Percentiles rank a stretch among this genome's conserved stretches.
Evolutionary conservation across 1,284 basidiomycete genomes (phyloP).

Genomic region (Paramarasmius palmivorus): DNA sequence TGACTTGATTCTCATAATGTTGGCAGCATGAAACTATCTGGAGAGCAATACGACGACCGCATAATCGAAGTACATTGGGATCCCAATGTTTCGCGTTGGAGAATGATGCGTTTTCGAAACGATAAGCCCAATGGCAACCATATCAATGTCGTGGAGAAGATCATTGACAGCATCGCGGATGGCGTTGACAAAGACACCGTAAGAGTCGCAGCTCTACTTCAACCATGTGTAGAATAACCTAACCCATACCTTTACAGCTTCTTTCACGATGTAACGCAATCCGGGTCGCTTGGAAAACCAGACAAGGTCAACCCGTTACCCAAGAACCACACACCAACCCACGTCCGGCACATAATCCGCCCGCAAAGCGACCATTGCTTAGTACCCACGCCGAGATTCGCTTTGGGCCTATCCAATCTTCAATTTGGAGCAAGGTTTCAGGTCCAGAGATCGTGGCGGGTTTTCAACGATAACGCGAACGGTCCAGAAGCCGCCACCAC

Average conservation of each 20-base stretch:
- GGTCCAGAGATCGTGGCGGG: constrained; percentile 63
- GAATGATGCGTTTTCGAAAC: constrained; percentile 88
- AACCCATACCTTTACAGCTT: constrained; percentile 42
- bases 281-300: constrained; percentile 70
- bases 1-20: constrained; percentile 13
- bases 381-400: constrained; percentile 39
- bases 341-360: constrained; percentile 11
- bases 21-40: constrained; percentile 78
- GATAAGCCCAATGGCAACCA: constrained; percentile 93
- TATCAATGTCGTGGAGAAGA: constrained; percentile 77
- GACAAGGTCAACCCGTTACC: constrained; percentile 39
- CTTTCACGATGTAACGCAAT: constrained; percentile 59
- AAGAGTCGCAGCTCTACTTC: too few relatives aligned
- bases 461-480: constrained; percentile 55
- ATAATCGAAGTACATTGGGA: constrained; percentile 97
- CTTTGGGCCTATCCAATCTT: constrained; percentile 64
- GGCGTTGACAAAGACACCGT: constrained; percentile 87
- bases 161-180: constrained; percentile 86
- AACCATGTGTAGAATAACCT: too few relatives aligned
- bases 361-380: constrained; percentile 10
- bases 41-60: constrained; percentile 90
- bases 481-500: too few relatives aligned
- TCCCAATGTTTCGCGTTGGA: constrained; percentile 64
- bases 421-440: constrained; percentile 71
- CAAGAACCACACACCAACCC: constrained; percentile 13